Evolutionary conservation across 2,329 filamentous ascomycete species (phyloP), one percentile per base, ranked within the genome.

Genomic region (Penicillium sumatraense): DNA sequence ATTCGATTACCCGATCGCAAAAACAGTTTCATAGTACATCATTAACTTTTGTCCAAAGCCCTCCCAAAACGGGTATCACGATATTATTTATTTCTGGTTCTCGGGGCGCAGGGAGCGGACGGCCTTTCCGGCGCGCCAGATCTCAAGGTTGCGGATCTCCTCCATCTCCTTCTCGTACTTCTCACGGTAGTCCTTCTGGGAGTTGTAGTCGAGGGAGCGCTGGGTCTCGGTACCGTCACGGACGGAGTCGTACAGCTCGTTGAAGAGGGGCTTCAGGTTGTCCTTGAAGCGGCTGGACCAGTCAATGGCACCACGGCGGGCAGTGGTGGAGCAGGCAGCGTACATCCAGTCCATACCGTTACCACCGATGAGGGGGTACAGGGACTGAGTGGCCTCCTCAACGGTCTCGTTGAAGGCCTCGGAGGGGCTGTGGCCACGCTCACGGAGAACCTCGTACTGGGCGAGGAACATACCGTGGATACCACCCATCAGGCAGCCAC

Each of bases 261-360:
- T 93, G 87, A 99, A 99, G 75, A 99, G 89, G 73, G 95, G 95
- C 89, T 98, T 98, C 75, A 99, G 86, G 75, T 90, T 92, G 68
- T 93, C 90, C 90, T 97, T 97, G 91, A 99, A 99, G 76, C 85
- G 86, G 79, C 89, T 88, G 76, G 89, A 93, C 95, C 95, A 99
- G 86, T 99, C 95, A 76, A 99, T 96, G 81, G 95, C 95, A 80
- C 95, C 95, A 76, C 95, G 93, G 75, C 95, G 91, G 74, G 95
- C 95, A 56, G 95, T 99, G 76, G 95, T 99, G 63, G 93, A 98
- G 90, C 95, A 99, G 68, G 95, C 95, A 78, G 93, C 93, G 84
- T 96, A 99, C 95, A 99, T 99, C 92, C 96, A 99, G 85, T 99
- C 95, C 95, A 99, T 98, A 75, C 95, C 95, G 82, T 98, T 90